These are phyloP conservation scores for Fusarium bulbicola DNA, from an alignment of 2,329 filamentous ascomycete genomes.

Conservation along the genomic window DNA sequence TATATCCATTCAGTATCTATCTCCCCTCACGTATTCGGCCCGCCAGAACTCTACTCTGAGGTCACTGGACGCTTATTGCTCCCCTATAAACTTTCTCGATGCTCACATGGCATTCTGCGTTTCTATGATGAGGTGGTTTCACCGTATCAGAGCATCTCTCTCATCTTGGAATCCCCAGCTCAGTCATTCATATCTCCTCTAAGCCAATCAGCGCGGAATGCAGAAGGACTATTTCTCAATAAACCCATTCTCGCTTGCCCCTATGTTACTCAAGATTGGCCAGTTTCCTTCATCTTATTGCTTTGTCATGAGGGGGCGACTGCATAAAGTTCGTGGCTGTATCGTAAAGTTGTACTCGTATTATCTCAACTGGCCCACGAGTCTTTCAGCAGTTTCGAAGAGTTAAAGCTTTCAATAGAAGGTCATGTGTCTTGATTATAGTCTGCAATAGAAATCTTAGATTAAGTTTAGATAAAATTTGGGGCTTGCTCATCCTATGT, in stretches of 20 bases:
- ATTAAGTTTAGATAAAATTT: background rate
- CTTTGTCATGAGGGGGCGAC: background rate
- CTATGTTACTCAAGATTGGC: background rate
- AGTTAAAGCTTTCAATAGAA: background rate
- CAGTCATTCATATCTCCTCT: background rate
- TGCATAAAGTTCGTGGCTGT: background rate
- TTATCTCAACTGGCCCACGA: background rate
- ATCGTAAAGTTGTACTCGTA: background rate
- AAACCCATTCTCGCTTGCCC: background rate
- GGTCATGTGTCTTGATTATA: background rate
- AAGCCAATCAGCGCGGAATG: background rate
- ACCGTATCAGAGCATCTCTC: background rate
- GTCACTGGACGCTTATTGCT: background rate
- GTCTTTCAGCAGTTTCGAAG: background rate
- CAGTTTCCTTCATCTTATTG: background rate
- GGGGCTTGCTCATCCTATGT: background rate
- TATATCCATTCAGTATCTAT: background rate
- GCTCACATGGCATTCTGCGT: background rate
- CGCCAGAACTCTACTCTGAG: background rate
- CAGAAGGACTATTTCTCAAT: background rate
- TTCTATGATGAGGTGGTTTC: background rate
- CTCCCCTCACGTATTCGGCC: background rate
- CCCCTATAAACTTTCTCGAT: background rate
- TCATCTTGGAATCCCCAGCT: background rate
- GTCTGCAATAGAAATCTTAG: background rate